Percentiles rank a stretch among this genome's conserved stretches.
Evolutionary conservation across 805 yeast genomes (phyloP).

Genomic region (Wickerhamomyces bovis): DNA sequence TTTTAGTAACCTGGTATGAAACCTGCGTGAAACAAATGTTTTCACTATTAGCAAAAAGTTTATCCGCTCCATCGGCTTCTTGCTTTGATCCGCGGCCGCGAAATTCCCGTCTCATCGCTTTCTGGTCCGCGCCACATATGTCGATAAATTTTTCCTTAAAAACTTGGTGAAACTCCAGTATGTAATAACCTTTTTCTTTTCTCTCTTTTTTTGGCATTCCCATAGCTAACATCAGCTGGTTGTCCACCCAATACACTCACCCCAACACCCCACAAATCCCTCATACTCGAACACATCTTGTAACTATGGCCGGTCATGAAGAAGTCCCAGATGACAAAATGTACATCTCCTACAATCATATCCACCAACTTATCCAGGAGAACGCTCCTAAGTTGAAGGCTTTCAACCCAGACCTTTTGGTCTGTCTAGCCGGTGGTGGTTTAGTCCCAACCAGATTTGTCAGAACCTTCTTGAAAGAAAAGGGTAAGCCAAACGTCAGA

Average conservation of each 20-base stretch:
- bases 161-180: neutral
- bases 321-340: constrained; percentile 36
- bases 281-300: neutral
- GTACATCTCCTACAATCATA: constrained; percentile 76
- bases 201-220: constrained; percentile 1
- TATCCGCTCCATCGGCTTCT: too few relatives aligned
- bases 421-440: constrained; percentile 98
- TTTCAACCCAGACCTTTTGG: constrained; percentile 82
- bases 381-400: constrained; percentile 55
- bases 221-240: neutral
- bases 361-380: constrained; percentile 67
- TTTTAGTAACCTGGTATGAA: too few relatives aligned
- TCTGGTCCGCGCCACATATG: neutral
- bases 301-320: constrained; percentile 17
- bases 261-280: neutral
- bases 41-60: too few relatives aligned
- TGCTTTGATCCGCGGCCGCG: too few relatives aligned
- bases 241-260: neutral
- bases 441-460: constrained; percentile 96
- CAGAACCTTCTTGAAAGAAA: constrained; percentile 85
- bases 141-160: neutral
- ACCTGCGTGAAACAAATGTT: too few relatives aligned
- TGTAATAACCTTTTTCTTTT: neutral
- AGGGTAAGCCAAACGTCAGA: constrained; percentile 82
- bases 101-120: neutral